These are phyloP conservation scores for Chrysanthemum seticuspe DNA, from an alignment of 129 eudicot genomes.

Conservation along the genomic window DNA sequence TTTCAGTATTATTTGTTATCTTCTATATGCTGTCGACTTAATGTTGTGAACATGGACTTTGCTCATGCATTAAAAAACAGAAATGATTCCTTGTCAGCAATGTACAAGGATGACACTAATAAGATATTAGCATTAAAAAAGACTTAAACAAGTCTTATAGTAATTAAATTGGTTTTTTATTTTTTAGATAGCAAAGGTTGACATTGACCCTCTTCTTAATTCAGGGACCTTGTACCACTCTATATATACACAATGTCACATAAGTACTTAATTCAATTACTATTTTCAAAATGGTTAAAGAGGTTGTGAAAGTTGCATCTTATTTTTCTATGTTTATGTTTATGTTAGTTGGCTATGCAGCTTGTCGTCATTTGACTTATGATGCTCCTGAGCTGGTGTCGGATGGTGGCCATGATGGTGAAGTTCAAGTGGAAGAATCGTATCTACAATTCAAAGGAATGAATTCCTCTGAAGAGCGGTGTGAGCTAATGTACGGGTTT, in stretches of 20 bases:
- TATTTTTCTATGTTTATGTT: slow-evolving; percentile 21
- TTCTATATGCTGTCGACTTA: background rate
- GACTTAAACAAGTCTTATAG: background rate
- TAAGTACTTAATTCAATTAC: background rate
- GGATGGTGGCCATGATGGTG: slow-evolving; percentile 35
- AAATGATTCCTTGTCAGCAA: no score
- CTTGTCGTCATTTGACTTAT: slow-evolving; percentile 24
- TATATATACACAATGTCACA: background rate
- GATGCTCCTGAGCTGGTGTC: slow-evolving; percentile 24
- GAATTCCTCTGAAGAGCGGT: slow-evolving; percentile 29
- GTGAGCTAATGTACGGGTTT: slow-evolving; percentile 73
- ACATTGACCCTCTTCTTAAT: background rate
- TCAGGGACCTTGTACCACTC: background rate
- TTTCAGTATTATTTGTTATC: no score
- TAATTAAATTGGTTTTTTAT: background rate
- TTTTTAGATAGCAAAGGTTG: background rate
- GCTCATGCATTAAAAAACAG: background rate
- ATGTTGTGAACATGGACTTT: slow-evolving; percentile 3
- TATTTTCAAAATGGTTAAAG: slow-evolving; percentile 19
- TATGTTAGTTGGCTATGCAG: slow-evolving; percentile 14
- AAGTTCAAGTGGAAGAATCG: background rate
- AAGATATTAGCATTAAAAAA: no score
- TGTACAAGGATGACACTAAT: no score
- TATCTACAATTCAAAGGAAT: slow-evolving; percentile 26
- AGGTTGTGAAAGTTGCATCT: slow-evolving; percentile 11